Conservation (phyloP, 2,329 filamentous ascomycete species). For the Cadophora sp. region DNA sequence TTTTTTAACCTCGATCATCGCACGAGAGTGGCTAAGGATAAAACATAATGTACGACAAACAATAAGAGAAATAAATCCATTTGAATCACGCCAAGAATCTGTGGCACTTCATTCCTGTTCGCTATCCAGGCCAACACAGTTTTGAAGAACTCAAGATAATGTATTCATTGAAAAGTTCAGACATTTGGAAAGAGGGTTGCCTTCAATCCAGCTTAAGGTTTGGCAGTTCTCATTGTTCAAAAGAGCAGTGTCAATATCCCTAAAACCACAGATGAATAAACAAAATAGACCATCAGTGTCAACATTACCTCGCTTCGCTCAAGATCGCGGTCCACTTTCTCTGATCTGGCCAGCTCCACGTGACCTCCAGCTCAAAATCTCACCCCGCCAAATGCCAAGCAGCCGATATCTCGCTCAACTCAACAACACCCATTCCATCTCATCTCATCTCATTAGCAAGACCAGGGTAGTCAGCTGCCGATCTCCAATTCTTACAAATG, state of each 20-base stretch:
- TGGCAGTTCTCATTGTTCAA: too few relatives aligned
- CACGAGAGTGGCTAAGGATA: background rate
- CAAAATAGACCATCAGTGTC: too few relatives aligned
- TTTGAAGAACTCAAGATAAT: too few relatives aligned
- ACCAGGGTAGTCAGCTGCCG: background rate
- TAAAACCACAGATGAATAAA: too few relatives aligned
- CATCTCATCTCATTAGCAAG: background rate
- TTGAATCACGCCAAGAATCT: too few relatives aligned
- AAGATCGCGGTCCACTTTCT: background rate
- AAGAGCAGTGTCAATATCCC: too few relatives aligned
- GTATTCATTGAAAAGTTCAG: too few relatives aligned
- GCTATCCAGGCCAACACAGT: too few relatives aligned
- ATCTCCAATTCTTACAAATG: background rate
- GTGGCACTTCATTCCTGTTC: too few relatives aligned
- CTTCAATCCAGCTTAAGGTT: too few relatives aligned
- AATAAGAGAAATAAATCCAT: background rate
- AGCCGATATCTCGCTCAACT: background rate
- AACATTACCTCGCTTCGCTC: background rate
- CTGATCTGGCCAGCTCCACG: background rate
- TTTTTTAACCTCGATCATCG: background rate
- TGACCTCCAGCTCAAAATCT: background rate
- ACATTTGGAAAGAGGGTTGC: too few relatives aligned
- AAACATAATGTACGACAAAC: background rate
- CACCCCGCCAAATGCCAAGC: background rate
- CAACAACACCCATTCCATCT: background rate